phyloP scores from a whole-genome alignment of 257 asterid species.

The Gentiana dahurica region DNA sequence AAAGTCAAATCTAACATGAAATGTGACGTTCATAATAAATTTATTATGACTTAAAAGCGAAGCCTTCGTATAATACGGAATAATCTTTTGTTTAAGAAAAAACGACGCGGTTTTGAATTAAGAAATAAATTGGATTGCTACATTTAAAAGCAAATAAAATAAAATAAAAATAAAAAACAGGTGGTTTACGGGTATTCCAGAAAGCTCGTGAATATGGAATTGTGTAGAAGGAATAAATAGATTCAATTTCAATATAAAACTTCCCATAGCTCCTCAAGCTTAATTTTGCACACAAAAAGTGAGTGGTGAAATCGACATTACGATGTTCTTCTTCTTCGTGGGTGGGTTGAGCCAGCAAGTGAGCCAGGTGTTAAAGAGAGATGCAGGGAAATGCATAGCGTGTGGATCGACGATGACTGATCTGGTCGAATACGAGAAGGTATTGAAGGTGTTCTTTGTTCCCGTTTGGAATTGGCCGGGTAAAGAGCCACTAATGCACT shows the following conservation, averaged over 20 bases:
- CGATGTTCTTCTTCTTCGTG: constrained; percentile 71
- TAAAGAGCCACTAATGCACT: constrained; percentile 51
- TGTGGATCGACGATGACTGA: constrained; percentile 62
- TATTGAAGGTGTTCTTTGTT: constrained; percentile 64
- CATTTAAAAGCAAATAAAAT: background rate
- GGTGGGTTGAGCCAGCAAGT: constrained; percentile 77
- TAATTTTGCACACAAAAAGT: background rate
- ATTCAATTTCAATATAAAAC: too few relatives aligned
- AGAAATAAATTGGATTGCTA: background rate
- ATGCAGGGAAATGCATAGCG: constrained; percentile 55
- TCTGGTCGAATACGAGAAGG: constrained; percentile 72
- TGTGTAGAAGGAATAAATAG: too few relatives aligned
- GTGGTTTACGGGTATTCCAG: too few relatives aligned
- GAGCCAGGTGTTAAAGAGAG: constrained; percentile 50
- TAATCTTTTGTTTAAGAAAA: too few relatives aligned
- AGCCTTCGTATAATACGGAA: too few relatives aligned
- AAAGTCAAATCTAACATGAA: too few relatives aligned
- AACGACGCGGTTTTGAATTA: background rate
- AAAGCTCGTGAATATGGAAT: too few relatives aligned
- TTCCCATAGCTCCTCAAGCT: too few relatives aligned
- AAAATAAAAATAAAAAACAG: background rate
- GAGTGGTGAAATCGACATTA: background rate
- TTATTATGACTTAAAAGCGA: too few relatives aligned
- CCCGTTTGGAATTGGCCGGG: constrained; percentile 90
- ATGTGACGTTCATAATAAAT: too few relatives aligned